Conservation (phyloP, 805 yeast species). For the Yamadazyma paraphyllophila region DNA sequence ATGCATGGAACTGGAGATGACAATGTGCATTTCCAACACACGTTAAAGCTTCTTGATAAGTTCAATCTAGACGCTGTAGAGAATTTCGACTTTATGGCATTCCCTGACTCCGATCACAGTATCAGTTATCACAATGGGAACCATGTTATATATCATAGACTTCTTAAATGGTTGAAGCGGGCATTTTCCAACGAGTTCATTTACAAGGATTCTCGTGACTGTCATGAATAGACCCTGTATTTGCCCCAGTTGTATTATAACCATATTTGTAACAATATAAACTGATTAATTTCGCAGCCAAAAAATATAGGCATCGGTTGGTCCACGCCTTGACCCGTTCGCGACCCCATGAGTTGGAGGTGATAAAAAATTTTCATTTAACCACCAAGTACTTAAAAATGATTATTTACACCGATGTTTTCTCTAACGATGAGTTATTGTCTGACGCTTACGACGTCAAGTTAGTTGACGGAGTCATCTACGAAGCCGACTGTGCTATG, state of each 20-base stretch:
- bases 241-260: no score
- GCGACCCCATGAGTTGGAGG: background rate
- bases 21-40: slow-evolving; percentile 92
- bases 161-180: slow-evolving; percentile 63
- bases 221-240: no score
- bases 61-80: slow-evolving; percentile 53
- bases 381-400: slow-evolving; percentile 17
- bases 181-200: slow-evolving; percentile 40
- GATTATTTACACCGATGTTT: slow-evolving; percentile 61
- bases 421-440: slow-evolving; percentile 93
- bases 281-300: background rate
- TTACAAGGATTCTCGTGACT: background rate
- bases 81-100: slow-evolving; percentile 82
- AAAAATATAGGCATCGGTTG: background rate
- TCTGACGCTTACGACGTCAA: slow-evolving; percentile 95
- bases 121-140: slow-evolving; percentile 80
- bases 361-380: slow-evolving; percentile 12
- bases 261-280: no score
- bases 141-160: slow-evolving; percentile 65
- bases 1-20: slow-evolving; percentile 99
- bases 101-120: slow-evolving; percentile 91
- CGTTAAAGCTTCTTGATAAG: slow-evolving; percentile 71
- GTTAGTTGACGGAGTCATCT: slow-evolving; percentile 85
- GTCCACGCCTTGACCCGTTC: background rate
- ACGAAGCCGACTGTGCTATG: slow-evolving; percentile 96